phyloP scores from a whole-genome alignment of 805 yeast species.

The Metschnikowia drakensbergensis region DNA sequence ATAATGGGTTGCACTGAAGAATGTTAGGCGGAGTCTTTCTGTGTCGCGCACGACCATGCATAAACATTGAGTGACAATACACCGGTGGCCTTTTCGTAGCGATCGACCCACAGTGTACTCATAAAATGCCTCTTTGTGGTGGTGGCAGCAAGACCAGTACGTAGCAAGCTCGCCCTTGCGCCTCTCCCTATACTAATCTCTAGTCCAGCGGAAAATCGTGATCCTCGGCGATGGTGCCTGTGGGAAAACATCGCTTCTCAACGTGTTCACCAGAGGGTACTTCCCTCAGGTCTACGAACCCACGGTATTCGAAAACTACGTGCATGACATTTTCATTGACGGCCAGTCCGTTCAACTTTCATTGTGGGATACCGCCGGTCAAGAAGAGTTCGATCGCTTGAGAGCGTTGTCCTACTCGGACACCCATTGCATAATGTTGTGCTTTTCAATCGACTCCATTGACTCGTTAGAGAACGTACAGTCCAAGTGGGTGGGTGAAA shows the following conservation, averaged over 20 bases:
- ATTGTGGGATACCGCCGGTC: conserved; percentile 99
- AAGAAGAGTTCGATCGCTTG: conserved; percentile 93
- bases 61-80: background rate
- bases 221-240: conserved; percentile 98
- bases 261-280: conserved; percentile 95
- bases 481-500: conserved; percentile 95
- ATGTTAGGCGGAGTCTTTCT: background rate
- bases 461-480: conserved; percentile 95
- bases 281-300: conserved; percentile 99
- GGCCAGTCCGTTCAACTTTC: conserved; percentile 89
- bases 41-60: conserved; percentile 4
- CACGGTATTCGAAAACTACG: conserved; percentile 95
- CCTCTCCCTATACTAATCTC: conserved; percentile 10
- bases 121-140: conserved; percentile 41
- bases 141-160: conserved; percentile 40
- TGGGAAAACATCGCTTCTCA: conserved; percentile 92
- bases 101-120: background rate
- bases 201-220: conserved; percentile 86
- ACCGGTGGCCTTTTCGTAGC: background rate
- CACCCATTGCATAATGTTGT: conserved; percentile 94
- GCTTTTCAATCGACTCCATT: conserved; percentile 90
- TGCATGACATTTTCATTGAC: conserved; percentile 94
- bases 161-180: conserved; percentile 18
- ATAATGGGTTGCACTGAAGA: background rate
- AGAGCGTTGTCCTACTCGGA: conserved; percentile 91